These are phyloP conservation scores for Ustilago cynodontis DNA, from an alignment of 1,284 basidiomycete species.

Conservation along the genomic window DNA sequence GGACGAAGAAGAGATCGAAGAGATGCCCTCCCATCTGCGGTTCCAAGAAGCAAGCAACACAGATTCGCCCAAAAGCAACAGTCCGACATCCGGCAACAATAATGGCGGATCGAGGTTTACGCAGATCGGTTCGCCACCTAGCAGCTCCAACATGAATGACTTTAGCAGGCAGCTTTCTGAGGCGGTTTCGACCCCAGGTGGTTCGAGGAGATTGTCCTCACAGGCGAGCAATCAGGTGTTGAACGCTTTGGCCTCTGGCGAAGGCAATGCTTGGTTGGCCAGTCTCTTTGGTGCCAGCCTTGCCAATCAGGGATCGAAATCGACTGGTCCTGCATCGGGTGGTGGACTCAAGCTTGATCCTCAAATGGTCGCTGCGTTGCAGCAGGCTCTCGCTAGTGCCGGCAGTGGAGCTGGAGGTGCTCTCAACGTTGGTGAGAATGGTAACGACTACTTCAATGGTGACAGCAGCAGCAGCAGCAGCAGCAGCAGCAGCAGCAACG, in stretches of 20 bases:
- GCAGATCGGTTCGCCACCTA: conserved; percentile 46
- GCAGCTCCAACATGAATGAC: conserved; percentile 17
- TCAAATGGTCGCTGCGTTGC: conserved; percentile 57
- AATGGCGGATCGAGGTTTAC: conserved; percentile 42
- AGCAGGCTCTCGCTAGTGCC: conserved; percentile 49
- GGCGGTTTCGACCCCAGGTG: conserved; percentile 50
- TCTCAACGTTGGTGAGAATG: conserved; percentile 6
- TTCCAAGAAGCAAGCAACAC: conserved; percentile 43
- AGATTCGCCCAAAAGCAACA: conserved; percentile 42
- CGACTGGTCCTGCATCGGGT: conserved; percentile 35
- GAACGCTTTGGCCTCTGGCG: conserved; percentile 57
- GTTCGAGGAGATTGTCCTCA: conserved; percentile 40
- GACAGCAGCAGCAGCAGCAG: not conserved
- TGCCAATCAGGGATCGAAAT: conserved; percentile 41
- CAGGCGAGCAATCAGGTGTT: conserved; percentile 60
- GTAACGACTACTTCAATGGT: conserved; percentile 34
- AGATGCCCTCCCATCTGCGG: conserved; percentile 48
- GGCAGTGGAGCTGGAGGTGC: conserved; percentile 18
- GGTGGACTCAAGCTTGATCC: conserved; percentile 60
- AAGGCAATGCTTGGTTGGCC: conserved; percentile 59
- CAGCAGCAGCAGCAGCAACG: conserved; percentile 1
- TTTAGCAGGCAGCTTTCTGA: conserved; percentile 41
- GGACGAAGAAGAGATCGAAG: conserved; percentile 54
- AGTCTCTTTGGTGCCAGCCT: conserved; percentile 54
- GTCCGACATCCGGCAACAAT: conserved; percentile 17